Evolutionary conservation across 108 stramenopile species (phyloP).

Genomic region (Mediolabrus comicus): DNA sequence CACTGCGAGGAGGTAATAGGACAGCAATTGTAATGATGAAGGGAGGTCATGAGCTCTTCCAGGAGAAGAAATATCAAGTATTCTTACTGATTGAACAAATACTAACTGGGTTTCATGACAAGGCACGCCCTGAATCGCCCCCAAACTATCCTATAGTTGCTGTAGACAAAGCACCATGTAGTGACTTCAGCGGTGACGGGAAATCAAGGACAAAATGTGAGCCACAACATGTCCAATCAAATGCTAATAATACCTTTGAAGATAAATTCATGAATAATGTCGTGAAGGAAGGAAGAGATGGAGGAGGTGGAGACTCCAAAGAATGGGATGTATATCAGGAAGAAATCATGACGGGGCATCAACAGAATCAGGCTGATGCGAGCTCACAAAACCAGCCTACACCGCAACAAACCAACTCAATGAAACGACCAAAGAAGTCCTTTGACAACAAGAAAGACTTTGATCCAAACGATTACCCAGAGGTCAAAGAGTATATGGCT

Average conservation of each 20-base stretch:
- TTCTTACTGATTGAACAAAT: conserved; percentile 74
- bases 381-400: conserved; percentile 34
- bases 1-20: conserved; percentile 51
- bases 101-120: conserved; percentile 57
- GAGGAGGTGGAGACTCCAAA: conserved; percentile 4
- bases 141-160: neutral
- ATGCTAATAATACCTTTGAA: conserved; percentile 20
- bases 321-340: conserved; percentile 36
- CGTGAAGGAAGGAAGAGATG: conserved; percentile 30
- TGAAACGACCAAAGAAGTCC: conserved; percentile 14
- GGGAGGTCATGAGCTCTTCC: conserved; percentile 85
- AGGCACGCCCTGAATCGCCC: conserved; percentile 3
- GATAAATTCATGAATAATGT: conserved; percentile 38
- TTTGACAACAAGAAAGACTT: conserved; percentile 24
- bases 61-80: conserved; percentile 72
- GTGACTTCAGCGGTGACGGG: no score
- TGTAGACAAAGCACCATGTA: neutral
- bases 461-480: conserved; percentile 68
- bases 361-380: neutral
- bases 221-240: neutral
- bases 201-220: neutral
- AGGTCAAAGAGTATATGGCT: conserved; percentile 86
- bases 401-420: neutral
- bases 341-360: conserved; percentile 37
- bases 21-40: conserved; percentile 80